Conservation (phyloP, 768 basidiomycete species). For the Epithele typhae region DNA sequence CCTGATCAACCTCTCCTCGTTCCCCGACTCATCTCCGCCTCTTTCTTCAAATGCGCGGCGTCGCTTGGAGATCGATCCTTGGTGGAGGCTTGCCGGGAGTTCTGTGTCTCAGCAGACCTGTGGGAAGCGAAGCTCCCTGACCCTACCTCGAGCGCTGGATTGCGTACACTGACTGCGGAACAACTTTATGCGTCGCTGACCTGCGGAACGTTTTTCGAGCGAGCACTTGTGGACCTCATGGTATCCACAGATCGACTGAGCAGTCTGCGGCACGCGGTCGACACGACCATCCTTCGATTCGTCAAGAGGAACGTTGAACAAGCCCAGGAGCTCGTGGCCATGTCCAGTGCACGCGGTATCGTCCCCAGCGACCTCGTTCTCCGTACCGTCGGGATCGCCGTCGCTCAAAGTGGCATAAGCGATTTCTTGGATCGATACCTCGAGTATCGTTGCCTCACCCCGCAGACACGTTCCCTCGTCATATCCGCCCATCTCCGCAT, state of each 20-base stretch:
- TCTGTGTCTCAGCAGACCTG: background rate
- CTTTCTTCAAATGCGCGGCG: conserved; percentile 19
- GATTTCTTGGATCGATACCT: conserved; percentile 9
- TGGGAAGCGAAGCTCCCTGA: conserved; percentile 1
- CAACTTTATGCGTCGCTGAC: conserved; percentile 10
- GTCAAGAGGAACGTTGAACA: conserved; percentile 4
- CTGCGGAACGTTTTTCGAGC: conserved; percentile 10
- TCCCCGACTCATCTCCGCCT: conserved; percentile 11
- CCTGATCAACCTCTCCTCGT: conserved; percentile 3
- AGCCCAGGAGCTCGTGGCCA: conserved; percentile 10
- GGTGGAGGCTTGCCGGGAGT: conserved; percentile 6
- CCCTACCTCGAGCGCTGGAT: background rate
- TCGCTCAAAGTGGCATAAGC: conserved; percentile 4
- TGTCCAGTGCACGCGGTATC: conserved; percentile 6
- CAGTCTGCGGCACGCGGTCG: conserved; percentile 4
- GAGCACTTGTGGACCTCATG: conserved; percentile 11
- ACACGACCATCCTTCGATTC: conserved; percentile 1
- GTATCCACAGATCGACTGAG: conserved; percentile 2
- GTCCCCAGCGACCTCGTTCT: background rate
- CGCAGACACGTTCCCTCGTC: conserved; percentile 2
- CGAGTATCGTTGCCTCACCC: conserved; percentile 1
- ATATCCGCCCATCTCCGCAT: conserved; percentile 2
- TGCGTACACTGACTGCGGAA: conserved; percentile 8
- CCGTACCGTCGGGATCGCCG: conserved; percentile 1
- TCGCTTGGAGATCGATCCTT: conserved; percentile 6